These are phyloP conservation scores for Bipolaris bicolor DNA, from an alignment of 2,329 filamentous ascomycete species.

Conservation along the genomic window DNA sequence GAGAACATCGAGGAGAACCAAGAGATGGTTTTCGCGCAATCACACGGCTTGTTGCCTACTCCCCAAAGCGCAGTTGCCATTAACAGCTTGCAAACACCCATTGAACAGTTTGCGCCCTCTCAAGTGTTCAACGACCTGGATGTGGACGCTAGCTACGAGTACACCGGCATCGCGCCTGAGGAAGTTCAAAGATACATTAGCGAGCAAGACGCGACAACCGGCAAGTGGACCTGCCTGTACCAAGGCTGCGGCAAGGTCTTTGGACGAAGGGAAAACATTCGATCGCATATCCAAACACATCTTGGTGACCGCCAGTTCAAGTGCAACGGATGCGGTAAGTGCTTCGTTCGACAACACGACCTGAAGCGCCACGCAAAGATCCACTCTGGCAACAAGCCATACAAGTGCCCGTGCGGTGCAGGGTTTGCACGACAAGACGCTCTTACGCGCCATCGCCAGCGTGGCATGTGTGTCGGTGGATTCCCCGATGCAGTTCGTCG, in stretches of 20 bases:
- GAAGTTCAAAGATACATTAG: conserved; percentile 64
- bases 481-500: conserved; percentile 80
- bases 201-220: conserved; percentile 51
- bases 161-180: conserved; percentile 86
- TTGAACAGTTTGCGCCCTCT: conserved; percentile 28
- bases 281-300: conserved; percentile 97
- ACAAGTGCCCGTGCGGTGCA: conserved; percentile 92
- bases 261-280: conserved; percentile 98
- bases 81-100: conserved; percentile 21
- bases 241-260: conserved; percentile 86
- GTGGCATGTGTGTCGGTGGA: conserved; percentile 94
- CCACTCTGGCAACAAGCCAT: conserved; percentile 93
- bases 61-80: conserved; percentile 31
- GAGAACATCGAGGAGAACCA: conserved; percentile 45
- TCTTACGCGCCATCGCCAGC: conserved; percentile 88
- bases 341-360: conserved; percentile 96
- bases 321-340: conserved; percentile 91
- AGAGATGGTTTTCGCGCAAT: conserved; percentile 41
- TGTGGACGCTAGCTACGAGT: conserved; percentile 67
- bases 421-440: conserved; percentile 95
- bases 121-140: conserved; percentile 53
- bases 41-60: conserved; percentile 36
- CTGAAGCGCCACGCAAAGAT: conserved; percentile 98
- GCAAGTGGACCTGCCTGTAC: conserved; percentile 58
- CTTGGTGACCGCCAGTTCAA: conserved; percentile 94